These are phyloP conservation scores for Alternaria tenuissima DNA, from an alignment of 2,329 filamentous ascomycete genomes.

Conservation along the genomic window DNA sequence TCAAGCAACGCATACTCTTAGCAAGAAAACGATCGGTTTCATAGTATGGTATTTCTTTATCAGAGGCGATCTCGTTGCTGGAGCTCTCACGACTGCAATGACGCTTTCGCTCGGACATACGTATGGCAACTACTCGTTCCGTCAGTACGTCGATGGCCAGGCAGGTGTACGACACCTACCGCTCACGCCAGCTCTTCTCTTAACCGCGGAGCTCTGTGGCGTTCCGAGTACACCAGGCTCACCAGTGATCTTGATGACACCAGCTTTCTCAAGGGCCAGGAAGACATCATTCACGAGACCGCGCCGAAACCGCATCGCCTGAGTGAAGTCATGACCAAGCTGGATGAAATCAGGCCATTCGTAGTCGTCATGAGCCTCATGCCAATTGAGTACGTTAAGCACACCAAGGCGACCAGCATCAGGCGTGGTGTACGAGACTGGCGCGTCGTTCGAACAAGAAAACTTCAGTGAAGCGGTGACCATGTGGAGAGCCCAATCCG, in stretches of 20 bases:
- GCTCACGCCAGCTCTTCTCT: background rate
- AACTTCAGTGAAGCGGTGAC: constrained; percentile 23
- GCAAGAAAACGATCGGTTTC: constrained; percentile 10
- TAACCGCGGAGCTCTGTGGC: constrained; percentile 1
- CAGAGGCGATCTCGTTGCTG: background rate
- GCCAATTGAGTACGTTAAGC: constrained; percentile 22
- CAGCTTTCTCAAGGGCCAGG: constrained; percentile 17
- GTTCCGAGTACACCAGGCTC: constrained; percentile 1
- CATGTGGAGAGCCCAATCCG: constrained; percentile 25
- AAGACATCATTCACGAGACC: constrained; percentile 27
- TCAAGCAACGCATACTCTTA: constrained; percentile 5
- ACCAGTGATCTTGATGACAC: constrained; percentile 3
- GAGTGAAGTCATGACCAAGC: constrained; percentile 23
- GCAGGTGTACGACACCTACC: background rate
- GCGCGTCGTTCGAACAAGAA: constrained; percentile 1
- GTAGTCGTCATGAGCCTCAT: constrained; percentile 26
- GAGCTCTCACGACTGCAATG: constrained; percentile 14
- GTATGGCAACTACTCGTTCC: background rate
- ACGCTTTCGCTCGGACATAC: constrained; percentile 14
- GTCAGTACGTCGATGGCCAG: background rate
- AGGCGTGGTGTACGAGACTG: background rate
- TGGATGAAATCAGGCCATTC: constrained; percentile 25
- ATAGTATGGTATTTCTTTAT: background rate
- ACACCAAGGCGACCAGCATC: background rate
- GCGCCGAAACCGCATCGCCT: constrained; percentile 26